A percentile compares a stretch with the other conserved stretches of the same genome.
These are phyloP conservation scores for Zizania latifolia DNA, from an alignment of 176 grass and related monocot genomes.

Conservation along the genomic window DNA sequence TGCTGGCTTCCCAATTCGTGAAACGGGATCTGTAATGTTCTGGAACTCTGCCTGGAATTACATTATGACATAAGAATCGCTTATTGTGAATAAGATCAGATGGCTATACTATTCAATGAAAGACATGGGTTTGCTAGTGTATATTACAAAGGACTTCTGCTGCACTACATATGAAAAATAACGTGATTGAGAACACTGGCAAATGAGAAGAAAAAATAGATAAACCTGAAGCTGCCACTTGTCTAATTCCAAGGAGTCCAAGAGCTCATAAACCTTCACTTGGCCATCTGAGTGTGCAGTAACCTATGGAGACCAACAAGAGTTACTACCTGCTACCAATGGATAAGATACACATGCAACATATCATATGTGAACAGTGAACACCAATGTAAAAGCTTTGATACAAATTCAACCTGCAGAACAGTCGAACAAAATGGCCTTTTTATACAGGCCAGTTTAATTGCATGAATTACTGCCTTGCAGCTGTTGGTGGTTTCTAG, in stretches of 20 bases:
- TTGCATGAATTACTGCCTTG: background rate
- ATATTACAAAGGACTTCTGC: constrained; percentile 1
- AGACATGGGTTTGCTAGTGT: background rate
- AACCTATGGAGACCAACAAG: constrained; percentile 48
- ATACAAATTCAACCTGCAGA: background rate
- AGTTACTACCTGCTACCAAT: constrained; percentile 17
- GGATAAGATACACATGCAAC: background rate
- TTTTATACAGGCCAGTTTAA: constrained; percentile 6
- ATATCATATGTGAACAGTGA: background rate
- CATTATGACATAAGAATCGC: background rate
- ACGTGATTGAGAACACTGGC: background rate
- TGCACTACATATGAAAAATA: background rate
- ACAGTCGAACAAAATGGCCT: background rate
- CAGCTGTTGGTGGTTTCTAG: background rate
- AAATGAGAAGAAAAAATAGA: constrained; percentile 18
- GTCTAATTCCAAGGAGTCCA: constrained; percentile 80
- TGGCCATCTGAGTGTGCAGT: constrained; percentile 84
- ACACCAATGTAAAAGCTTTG: constrained; percentile 14
- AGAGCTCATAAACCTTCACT: constrained; percentile 84
- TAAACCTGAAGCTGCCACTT: constrained; percentile 99
- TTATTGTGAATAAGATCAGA: constrained; percentile 1
- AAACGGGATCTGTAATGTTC: constrained; percentile 69
- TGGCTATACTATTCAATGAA: background rate
- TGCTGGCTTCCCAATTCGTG: constrained; percentile 54
- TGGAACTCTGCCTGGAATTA: constrained; percentile 86